These are phyloP conservation scores for Papiliotrema flavescens DNA, from an alignment of 1,284 basidiomycete genomes.

Conservation along the genomic window DNA sequence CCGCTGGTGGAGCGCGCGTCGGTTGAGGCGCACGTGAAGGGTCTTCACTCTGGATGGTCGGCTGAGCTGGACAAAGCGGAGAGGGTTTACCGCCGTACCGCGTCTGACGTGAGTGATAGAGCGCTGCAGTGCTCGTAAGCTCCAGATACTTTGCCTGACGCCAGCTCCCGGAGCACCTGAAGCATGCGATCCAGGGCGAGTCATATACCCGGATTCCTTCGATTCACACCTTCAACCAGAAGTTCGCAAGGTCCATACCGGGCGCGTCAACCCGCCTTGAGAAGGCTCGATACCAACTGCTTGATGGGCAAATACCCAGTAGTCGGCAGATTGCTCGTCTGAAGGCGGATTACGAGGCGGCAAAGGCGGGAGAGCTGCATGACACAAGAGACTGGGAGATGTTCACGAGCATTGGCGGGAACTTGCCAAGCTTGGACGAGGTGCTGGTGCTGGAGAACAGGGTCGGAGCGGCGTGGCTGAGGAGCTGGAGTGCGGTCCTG, in stretches of 20 bases:
- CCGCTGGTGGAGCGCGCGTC: slow-evolving; percentile 29
- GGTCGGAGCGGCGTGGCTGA: slow-evolving; percentile 13
- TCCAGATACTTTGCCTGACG: not conserved
- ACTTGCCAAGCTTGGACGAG: slow-evolving; percentile 7
- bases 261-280: slow-evolving; percentile 21
- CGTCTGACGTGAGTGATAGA: slow-evolving; percentile 23
- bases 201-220: slow-evolving; percentile 33
- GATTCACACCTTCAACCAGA: slow-evolving; percentile 20
- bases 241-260: slow-evolving; percentile 21
- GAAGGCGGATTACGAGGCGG: not conserved
- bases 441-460: slow-evolving; percentile 9
- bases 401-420: slow-evolving; percentile 21
- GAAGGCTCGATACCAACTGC: slow-evolving; percentile 14
- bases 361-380: not conserved
- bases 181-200: slow-evolving; percentile 36
- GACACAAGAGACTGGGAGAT: slow-evolving; percentile 32
- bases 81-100: slow-evolving; percentile 28
- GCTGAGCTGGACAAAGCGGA: slow-evolving; percentile 17
- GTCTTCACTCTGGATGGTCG: slow-evolving; percentile 13
- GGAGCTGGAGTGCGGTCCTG: slow-evolving; percentile 9
- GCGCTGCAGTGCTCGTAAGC: no score
- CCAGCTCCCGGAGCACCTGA: slow-evolving; percentile 37
- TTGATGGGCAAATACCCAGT: not conserved
- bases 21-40: slow-evolving; percentile 18
- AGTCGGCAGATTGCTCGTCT: not conserved